Evolutionary conservation across 805 yeast genomes (phyloP), one percentile per base, ranked within the genome.

Genomic region (Saccharomycopsis microspora): DNA sequence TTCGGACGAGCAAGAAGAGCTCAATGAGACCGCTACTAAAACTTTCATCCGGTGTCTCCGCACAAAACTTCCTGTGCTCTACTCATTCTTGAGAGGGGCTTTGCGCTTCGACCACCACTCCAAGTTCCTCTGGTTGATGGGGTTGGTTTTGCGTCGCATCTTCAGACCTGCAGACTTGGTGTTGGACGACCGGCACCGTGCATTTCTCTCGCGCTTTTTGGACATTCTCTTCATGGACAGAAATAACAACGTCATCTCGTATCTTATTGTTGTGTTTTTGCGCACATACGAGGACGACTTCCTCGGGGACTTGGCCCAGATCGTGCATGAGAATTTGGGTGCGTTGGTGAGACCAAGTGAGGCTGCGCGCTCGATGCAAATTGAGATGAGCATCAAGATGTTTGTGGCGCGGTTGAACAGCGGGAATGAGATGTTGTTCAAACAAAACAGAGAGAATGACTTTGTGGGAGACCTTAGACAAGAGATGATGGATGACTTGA

Each of bases 371-470:
- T n/a, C 29, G 32, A 32, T 35, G 11, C 42, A 9, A 32, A n/a
- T 35, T 27, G 34, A 29, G 5, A 19, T 49, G 11, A 49, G 36
- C 33, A 38, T 49, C 33, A 49, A 49, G 32, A 28, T 27, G n/a
- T 49, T 49, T 36, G 41, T 50, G 8, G 32, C 36, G n/a, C 33
- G 39, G 9, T 33, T 50, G 27, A 45, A 49, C 29, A 41, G 30
- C 44, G 39, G 32, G n/a, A 48, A 51, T 42, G 52, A 51, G 36
- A 37, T 51, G 10, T 43, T 51, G n/a, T 46, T 51, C 43, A 51
- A 51, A 37, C 34, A 10, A 34, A 27, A 35, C 8, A 34, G 40
- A 34, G 39, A 38, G 5, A 32, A 38, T 8, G 45, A 40, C 8
- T 51, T 51, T 35, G 19, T 48, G 40, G 43, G 41, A 30, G 52